These are phyloP conservation scores for Anthracocystis walkeri DNA, from an alignment of 1,284 basidiomycete species.

Conservation along the genomic window DNA sequence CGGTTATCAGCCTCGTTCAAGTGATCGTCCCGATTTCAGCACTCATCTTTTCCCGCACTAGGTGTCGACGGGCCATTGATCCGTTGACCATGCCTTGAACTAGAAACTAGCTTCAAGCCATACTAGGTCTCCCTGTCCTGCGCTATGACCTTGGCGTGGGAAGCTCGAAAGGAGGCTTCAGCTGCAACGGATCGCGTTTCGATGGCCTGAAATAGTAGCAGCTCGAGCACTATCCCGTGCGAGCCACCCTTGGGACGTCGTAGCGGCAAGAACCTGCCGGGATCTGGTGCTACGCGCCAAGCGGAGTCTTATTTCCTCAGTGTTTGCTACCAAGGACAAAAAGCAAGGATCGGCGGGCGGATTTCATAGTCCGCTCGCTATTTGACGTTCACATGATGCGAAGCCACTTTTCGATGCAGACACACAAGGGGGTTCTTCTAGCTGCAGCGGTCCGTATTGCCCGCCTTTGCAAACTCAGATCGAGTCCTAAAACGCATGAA, in stretches of 20 bases:
- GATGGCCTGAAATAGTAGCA: neutral
- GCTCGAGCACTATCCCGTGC: neutral
- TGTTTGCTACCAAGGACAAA: neutral
- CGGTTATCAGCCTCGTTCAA: neutral
- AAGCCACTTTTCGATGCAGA: no score
- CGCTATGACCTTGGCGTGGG: no score
- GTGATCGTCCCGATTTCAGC: constrained; percentile 1
- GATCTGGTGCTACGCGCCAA: neutral
- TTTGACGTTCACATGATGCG: neutral
- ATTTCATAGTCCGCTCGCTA: neutral
- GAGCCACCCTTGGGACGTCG: neutral
- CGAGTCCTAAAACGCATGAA: constrained; percentile 1
- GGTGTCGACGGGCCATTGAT: neutral
- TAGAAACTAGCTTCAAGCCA: neutral
- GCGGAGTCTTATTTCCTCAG: neutral
- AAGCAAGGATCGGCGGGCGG: neutral
- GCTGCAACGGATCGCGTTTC: neutral
- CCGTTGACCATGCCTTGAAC: neutral
- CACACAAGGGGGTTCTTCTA: no score
- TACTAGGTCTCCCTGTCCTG: no score
- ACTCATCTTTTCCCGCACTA: no score
- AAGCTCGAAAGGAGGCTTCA: no score
- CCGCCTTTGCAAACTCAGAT: neutral
- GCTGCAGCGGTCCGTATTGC: constrained; percentile 4
- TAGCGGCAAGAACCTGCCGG: neutral